Base-by-base conservation (phyloP, 371 early-diverging fungal genomes). In the Neoconidiobolus thromboides region DNA sequence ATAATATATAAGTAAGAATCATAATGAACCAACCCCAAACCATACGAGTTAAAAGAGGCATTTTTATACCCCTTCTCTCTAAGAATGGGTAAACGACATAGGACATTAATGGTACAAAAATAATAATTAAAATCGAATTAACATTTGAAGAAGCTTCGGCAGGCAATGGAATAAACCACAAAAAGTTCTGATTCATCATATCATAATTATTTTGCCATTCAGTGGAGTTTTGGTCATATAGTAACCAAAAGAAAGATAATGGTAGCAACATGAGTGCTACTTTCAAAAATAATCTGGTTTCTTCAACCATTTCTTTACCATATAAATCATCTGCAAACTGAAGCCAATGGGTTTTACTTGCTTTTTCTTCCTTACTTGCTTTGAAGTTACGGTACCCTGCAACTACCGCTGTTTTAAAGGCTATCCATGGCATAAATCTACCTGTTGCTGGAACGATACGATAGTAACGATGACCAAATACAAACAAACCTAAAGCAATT, bases 101-200 rank as follows among this genome's bases (percentile, higher is more conserved):
- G 59, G 73, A 65, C 51, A 81, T 71, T 54, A 81, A 54, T 15
- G 84, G 84, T 55, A 80, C 79, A 39, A 85, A 53, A 47, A 75
- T 46, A 38, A 80, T 58, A 43, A 83, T 73, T 43, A 41, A n/a
- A 9, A 6, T 55, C 42, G 38, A 62, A 48, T 47, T 47, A 40
- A 48, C 37, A 39, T 41, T 47, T 4, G 14, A 26, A 37, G 4
- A 38, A 6, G 39, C 5, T 48, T 48, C 60, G 3, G 52, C 40
- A 12, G 43, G 50, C 4, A 60, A 40, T 36, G 62, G 48, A 7
- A 43, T 51, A 26, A 51, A 58, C 6, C 68, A 66, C 55, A 66
- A 65, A 55, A 67, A 43, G 14, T 5, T 36, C 5, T 61, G 61
- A n/a, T 67, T 56, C 63, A 60, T 63, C 73, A 76, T 72, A 58